A percentile compares a stretch with the other conserved stretches of the same genome.
phyloP scores from a whole-genome alignment of 78 protist genomes.

The Creolimax fragrantissima region DNA sequence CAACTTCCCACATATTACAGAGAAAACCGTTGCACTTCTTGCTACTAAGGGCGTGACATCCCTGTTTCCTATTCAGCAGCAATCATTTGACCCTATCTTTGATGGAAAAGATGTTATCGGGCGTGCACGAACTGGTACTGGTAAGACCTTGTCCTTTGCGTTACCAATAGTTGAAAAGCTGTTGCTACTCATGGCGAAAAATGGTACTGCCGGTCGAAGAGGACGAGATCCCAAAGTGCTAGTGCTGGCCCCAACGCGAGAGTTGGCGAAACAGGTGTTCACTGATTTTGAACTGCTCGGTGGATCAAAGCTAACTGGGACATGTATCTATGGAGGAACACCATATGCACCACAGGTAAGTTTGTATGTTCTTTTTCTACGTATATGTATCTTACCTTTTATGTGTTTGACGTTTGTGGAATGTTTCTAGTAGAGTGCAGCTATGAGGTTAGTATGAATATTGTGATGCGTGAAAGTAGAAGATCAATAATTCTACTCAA shows the following conservation, averaged over 20 bases:
- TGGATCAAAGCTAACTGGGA: background rate
- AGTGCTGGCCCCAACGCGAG: slow-evolving; percentile 72
- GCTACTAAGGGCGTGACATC: background rate
- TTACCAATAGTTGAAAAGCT: slow-evolving; percentile 81
- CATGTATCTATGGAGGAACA: slow-evolving; percentile 55
- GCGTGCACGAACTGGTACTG: slow-evolving; percentile 88
- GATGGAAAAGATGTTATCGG: slow-evolving; percentile 90
- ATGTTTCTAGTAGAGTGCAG: too few relatives aligned
- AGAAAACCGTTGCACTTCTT: background rate
- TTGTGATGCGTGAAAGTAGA: too few relatives aligned
- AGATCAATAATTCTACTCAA: too few relatives aligned
- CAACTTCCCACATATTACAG: background rate
- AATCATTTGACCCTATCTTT: slow-evolving; percentile 37
- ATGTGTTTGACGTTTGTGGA: too few relatives aligned
- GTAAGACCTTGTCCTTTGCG: slow-evolving; percentile 90
- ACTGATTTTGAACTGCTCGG: background rate
- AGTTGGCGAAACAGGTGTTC: slow-evolving; percentile 79
- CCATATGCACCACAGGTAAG: background rate
- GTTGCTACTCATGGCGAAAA: slow-evolving; percentile 17
- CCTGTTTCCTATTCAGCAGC: background rate
- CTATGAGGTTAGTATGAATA: too few relatives aligned
- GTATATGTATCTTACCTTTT: too few relatives aligned
- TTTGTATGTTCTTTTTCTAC: too few relatives aligned
- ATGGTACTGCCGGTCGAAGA: background rate
- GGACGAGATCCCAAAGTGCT: slow-evolving; percentile 84